Evolutionary conservation across 2,329 filamentous ascomycete species (phyloP).

Genomic region (Penicillium sp.): DNA sequence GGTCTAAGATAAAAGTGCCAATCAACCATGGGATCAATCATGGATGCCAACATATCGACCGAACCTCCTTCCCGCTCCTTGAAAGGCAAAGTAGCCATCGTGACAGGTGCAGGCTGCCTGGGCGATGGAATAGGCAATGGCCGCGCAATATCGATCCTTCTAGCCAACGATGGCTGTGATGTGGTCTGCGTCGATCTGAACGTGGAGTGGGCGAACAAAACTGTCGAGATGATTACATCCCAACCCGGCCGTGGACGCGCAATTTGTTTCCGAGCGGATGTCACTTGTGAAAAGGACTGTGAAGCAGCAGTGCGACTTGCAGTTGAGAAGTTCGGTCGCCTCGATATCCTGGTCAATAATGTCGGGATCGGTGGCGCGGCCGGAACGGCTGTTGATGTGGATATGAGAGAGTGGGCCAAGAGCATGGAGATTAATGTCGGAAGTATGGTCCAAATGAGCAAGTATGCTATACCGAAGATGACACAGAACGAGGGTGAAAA

Average conservation of each 20-base stretch:
- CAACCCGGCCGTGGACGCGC: constrained; percentile 39
- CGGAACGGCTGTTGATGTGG: constrained; percentile 62
- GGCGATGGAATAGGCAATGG: constrained; percentile 63
- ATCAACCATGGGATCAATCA: constrained; percentile 18
- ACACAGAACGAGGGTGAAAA: constrained; percentile 50
- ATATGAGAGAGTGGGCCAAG: constrained; percentile 59
- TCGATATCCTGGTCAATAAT: constrained; percentile 66
- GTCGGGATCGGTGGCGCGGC: constrained; percentile 61
- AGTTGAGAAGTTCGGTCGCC: constrained; percentile 48
- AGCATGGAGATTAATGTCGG: constrained; percentile 63
- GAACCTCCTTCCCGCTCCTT: constrained; percentile 26
- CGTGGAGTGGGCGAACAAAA: constrained; percentile 51
- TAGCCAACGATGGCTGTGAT: constrained; percentile 59
- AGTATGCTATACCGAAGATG: constrained; percentile 64
- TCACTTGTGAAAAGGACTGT: constrained; percentile 58
- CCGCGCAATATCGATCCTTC: constrained; percentile 57
- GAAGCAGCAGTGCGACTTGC: constrained; percentile 43
- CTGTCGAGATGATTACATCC: constrained; percentile 53
- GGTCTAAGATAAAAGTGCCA: background rate
- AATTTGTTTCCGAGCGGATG: constrained; percentile 45
- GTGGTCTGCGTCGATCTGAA: constrained; percentile 62
- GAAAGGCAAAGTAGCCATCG: constrained; percentile 42
- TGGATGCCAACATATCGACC: constrained; percentile 16
- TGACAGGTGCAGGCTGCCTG: constrained; percentile 60
- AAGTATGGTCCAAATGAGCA: constrained; percentile 66